Evolutionary conservation across 768 basidiomycete species (phyloP), one percentile per base, ranked within the genome.

Genomic region (Amanita rimosa): DNA sequence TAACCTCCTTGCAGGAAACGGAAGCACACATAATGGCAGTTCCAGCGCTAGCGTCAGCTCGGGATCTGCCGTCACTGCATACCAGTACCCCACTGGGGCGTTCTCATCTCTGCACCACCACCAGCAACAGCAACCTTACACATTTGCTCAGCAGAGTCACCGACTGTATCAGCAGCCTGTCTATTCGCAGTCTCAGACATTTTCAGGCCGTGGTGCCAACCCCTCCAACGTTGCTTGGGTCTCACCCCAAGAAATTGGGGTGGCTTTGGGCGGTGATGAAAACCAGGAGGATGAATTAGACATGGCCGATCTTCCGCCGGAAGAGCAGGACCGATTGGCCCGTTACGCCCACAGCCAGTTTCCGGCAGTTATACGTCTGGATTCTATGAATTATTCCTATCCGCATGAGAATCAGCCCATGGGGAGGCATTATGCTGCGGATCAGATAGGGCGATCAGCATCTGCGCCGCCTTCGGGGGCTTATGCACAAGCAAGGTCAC

Each of bases 281-380:
- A 41, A 41, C 9, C 22, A 41, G 6, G 48, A 39, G 27, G 36
- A 48, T 14, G 24, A 21, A 39, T 19, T 29, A 19, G 47, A 49
- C 10, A n/a, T 43, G 16, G 21, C 9, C 14, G 48, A 35, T 27
- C 29, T 26, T 26, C 9, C 48, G 3, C 31, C 31, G 11, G 48
- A 22, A 13, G 40, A 49, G n/a, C 40, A 49, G 27, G 31, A 43
- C 7, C 8, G 48, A 22, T 17, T 27, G 27, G 38, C 38, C 17
- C 14, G 11, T 11, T 49, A 34, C 33, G 31, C 48, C 21, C 33
- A 35, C 14, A 49, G 19, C 14, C 41, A 24, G 13, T 49, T 49
- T 29, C 48, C 48, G 8, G 48, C 48, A 8, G 48, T 49, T 7
- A 35, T 49, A 24, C 48, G 48, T 16, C 40, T 49, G 31, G 48